Evolutionary conservation across 768 basidiomycete species (phyloP).

Genomic region (Sporobolomyces roseus): DNA sequence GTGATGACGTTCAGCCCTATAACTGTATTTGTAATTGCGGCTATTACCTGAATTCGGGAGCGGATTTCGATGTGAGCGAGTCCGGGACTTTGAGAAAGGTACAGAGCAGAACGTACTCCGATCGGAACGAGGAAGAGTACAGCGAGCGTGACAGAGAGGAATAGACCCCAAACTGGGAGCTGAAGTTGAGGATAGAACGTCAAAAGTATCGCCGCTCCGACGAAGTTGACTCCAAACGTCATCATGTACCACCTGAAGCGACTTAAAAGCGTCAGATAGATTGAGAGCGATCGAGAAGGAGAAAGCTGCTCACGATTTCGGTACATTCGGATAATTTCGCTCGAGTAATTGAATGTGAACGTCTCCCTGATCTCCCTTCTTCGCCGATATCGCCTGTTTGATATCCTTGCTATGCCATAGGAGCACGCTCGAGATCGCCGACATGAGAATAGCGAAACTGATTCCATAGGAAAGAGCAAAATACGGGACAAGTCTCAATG

Average conservation of each 20-base stretch:
- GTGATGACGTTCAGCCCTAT: slow-evolving; percentile 47
- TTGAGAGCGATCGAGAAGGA: too few relatives aligned
- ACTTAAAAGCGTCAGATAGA: not conserved
- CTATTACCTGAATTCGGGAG: slow-evolving; percentile 26
- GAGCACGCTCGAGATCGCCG: slow-evolving; percentile 41
- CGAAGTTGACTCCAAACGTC: slow-evolving; percentile 33
- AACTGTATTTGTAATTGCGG: slow-evolving; percentile 34
- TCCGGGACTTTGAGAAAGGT: not conserved
- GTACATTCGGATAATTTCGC: slow-evolving; percentile 35
- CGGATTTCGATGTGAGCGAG: not conserved
- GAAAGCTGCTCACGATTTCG: slow-evolving; percentile 16
- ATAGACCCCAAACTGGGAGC: slow-evolving; percentile 45
- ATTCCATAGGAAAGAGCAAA: slow-evolving; percentile 42
- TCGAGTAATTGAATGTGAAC: slow-evolving; percentile 31
- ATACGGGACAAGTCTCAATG: slow-evolving; percentile 45
- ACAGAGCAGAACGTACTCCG: slow-evolving; percentile 20
- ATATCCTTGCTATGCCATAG: slow-evolving; percentile 46
- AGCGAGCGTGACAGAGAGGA: slow-evolving; percentile 43
- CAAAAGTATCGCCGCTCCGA: slow-evolving; percentile 34
- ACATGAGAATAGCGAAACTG: slow-evolving; percentile 45
- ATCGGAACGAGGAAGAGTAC: slow-evolving; percentile 40
- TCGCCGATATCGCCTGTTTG: slow-evolving; percentile 25
- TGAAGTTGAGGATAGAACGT: slow-evolving; percentile 42
- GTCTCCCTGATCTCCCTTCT: not conserved
- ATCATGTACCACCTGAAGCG: slow-evolving; percentile 32